Conservation (phyloP, 257 asterid genomes). For the Jacaranda mimosifolia region DNA sequence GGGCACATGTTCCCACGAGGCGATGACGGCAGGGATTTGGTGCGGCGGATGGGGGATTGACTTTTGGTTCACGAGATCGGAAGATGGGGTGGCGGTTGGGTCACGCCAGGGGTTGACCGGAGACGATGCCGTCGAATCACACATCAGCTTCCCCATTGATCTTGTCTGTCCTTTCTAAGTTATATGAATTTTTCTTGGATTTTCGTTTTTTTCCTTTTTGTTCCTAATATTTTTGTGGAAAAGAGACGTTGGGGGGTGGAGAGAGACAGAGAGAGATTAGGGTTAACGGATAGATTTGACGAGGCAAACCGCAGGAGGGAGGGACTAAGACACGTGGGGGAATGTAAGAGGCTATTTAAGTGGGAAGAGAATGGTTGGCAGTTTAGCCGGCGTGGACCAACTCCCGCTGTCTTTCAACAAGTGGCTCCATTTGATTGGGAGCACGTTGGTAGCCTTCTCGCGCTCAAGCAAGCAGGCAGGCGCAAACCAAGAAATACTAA, state of each 20-base stretch:
- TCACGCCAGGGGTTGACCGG: conserved; percentile 90
- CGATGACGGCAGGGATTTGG: conserved; percentile 34
- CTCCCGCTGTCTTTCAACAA: not conserved
- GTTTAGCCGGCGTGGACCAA: conserved; percentile 8
- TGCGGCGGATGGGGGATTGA: conserved; percentile 35
- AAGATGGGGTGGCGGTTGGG: conserved; percentile 70
- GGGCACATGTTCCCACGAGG: conserved; percentile 72
- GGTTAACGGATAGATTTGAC: conserved; percentile 73
- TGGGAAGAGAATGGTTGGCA: conserved; percentile 15
- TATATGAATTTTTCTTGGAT: not conserved
- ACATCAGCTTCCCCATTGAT: conserved; percentile 85
- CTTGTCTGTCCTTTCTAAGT: not conserved
- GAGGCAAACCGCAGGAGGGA: conserved; percentile 48
- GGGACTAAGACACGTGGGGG: conserved; percentile 53
- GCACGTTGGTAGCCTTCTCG: not conserved
- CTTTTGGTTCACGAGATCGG: conserved; percentile 62
- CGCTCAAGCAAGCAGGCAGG: too few species aligned
- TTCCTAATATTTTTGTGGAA: too few species aligned
- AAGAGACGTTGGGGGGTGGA: conserved; percentile 50
- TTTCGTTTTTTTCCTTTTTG: conserved; percentile 22
- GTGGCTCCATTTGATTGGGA: conserved; percentile 40
- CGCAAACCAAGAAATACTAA: too few species aligned
- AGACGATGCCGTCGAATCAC: conserved; percentile 89
- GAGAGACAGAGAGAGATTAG: conserved; percentile 36
- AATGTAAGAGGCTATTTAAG: conserved; percentile 29